A percentile compares a stretch with the other conserved stretches of the same genome.
Conservation (phyloP, 2,329 filamentous ascomycete species). For the Leptodontidium sp. region DNA sequence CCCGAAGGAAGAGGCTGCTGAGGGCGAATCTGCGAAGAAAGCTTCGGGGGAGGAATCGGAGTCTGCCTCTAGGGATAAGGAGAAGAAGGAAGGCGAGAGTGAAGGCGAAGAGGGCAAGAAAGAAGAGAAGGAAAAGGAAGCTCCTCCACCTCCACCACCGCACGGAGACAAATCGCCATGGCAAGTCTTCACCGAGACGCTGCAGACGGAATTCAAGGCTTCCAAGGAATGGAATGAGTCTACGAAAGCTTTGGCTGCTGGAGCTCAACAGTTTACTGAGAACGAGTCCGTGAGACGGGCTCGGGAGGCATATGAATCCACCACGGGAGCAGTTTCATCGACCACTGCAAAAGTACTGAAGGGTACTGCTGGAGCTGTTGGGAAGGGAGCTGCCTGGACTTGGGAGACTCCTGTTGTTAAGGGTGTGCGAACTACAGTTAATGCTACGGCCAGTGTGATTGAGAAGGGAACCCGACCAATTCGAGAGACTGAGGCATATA, state of each 20-base stretch:
- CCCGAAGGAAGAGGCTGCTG: conserved; percentile 34
- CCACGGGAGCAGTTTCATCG: conserved; percentile 81
- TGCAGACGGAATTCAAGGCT: conserved; percentile 91
- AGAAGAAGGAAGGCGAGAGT: conserved; percentile 54
- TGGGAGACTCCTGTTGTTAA: conserved; percentile 97
- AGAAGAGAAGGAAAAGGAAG: conserved; percentile 60
- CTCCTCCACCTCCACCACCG: conserved; percentile 84
- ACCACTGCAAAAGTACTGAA: conserved; percentile 84
- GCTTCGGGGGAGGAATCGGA: conserved; percentile 36
- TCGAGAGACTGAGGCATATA: conserved; percentile 92
- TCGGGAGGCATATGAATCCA: conserved; percentile 84
- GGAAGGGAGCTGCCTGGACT: conserved; percentile 92
- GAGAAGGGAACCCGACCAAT: conserved; percentile 97
- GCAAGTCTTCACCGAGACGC: conserved; percentile 98
- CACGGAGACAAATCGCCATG: conserved; percentile 98
- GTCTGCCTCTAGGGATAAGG: conserved; percentile 42
- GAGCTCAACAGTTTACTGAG: conserved; percentile 90
- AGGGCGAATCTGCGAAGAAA: conserved; percentile 37
- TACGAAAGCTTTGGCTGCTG: conserved; percentile 90
- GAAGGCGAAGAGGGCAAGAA: conserved; percentile 50
- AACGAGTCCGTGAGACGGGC: conserved; percentile 90
- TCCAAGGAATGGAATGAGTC: conserved; percentile 99
- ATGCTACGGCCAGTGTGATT: conserved; percentile 83
- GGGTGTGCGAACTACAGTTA: conserved; percentile 86
- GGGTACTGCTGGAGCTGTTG: conserved; percentile 84